Evolutionary conservation across 139 green algal genomes (phyloP).

Genomic region (Coccomyxa sp.): DNA sequence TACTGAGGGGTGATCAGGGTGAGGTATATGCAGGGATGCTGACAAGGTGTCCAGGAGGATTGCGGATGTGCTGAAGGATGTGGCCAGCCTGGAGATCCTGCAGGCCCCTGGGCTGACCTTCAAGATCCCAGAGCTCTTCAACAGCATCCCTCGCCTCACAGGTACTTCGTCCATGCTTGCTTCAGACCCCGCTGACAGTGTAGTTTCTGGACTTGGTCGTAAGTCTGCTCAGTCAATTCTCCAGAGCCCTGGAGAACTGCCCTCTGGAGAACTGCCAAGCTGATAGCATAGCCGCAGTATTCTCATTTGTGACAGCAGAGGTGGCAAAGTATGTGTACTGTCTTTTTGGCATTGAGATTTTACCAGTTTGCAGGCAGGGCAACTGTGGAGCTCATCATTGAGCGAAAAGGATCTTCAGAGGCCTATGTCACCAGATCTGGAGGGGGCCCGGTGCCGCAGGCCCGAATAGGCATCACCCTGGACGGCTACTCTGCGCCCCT

Average conservation of each 20-base stretch:
- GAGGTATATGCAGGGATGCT: conserved; percentile 24
- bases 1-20: no score
- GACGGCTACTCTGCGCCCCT: conserved; percentile 83
- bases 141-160: conserved; percentile 44
- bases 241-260: no score
- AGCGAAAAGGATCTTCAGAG: conserved; percentile 36
- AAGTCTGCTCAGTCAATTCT: no score
- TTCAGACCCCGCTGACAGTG: no score
- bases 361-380: conserved; percentile 35
- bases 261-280: neutral
- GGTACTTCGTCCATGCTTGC: conserved; percentile 13
- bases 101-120: conserved; percentile 68
- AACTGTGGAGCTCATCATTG: conserved; percentile 41
- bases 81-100: conserved; percentile 74
- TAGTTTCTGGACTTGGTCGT: no score
- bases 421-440: conserved; percentile 38
- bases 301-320: neutral
- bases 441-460: conserved; percentile 5
- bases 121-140: conserved; percentile 45
- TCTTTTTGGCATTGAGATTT: no score
- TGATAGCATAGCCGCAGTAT: neutral
- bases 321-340: no score
- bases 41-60: conserved; percentile 31
- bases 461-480: conserved; percentile 20
- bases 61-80: conserved; percentile 41